Conservation (phyloP, 192 early-diverging fungal genomes). For the Chytriomyces sp. region DNA sequence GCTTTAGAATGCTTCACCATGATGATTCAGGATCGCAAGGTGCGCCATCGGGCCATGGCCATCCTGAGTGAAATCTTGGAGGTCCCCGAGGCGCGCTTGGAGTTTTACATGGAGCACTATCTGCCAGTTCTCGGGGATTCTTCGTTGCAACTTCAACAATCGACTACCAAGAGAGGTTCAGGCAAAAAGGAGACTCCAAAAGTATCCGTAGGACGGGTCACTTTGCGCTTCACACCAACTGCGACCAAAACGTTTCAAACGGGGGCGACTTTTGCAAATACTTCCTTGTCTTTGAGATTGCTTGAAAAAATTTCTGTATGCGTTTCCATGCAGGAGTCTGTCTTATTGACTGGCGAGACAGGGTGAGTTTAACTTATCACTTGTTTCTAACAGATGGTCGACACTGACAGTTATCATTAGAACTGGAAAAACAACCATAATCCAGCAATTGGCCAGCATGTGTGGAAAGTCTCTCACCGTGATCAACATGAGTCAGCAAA, state of each 20-base stretch:
- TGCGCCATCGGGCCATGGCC: conserved; percentile 63
- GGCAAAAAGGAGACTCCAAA: neutral
- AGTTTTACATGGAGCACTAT: conserved; percentile 71
- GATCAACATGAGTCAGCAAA: conserved; percentile 97
- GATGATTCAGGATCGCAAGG: conserved; percentile 71
- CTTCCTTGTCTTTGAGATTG: conserved; percentile 74
- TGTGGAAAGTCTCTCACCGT: conserved; percentile 74
- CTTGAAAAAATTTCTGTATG: conserved; percentile 86
- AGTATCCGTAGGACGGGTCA: conserved; percentile 11
- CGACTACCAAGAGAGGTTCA: neutral
- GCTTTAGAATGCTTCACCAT: conserved; percentile 85
- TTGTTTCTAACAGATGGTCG: no score
- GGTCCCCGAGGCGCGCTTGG: conserved; percentile 67
- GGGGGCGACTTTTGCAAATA: conserved; percentile 81
- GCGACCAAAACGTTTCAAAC: conserved; percentile 1
- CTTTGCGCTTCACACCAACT: conserved; percentile 7
- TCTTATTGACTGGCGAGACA: conserved; percentile 93
- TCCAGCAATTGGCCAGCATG: conserved; percentile 87
- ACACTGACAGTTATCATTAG: neutral
- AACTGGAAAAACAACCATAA: conserved; percentile 94
- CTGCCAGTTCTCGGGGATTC: conserved; percentile 57
- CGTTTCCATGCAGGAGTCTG: conserved; percentile 79
- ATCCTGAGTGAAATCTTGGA: conserved; percentile 70
- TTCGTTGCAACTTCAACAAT: conserved; percentile 25
- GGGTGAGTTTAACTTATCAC: conserved; percentile 46